Percentiles rank a stretch among this genome's conserved stretches.
Conservation (phyloP, 441 rosid genomes). For the Arabidopsis lyrata region DNA sequence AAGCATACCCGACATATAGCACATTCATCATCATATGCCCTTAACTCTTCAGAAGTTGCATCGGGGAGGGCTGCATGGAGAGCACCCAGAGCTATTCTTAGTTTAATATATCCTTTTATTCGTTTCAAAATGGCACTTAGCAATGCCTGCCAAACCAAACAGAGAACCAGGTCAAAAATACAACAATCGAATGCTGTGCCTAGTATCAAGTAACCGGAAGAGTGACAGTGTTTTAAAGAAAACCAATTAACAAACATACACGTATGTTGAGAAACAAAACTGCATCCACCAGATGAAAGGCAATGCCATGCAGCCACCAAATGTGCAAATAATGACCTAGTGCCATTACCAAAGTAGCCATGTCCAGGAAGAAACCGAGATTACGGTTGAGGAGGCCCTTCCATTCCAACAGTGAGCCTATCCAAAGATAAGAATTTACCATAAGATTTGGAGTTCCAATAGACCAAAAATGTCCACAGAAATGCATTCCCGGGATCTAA, state of each 20-base stretch:
- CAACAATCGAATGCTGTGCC: constrained; percentile 19
- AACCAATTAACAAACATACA: constrained; percentile 57
- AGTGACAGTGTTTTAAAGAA: constrained; percentile 21
- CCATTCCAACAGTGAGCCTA: constrained; percentile 96
- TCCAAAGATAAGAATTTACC: constrained; percentile 31
- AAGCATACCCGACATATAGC: constrained; percentile 96
- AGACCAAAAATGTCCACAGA: constrained; percentile 25
- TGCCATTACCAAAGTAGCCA: constrained; percentile 93
- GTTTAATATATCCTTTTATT: constrained; percentile 82
- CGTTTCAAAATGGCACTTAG: constrained; percentile 91
- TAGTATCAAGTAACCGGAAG: not conserved
- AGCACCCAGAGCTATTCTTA: constrained; percentile 84
- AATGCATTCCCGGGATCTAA: constrained; percentile 10
- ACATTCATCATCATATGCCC: constrained; percentile 96
- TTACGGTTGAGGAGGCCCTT: constrained; percentile 90
- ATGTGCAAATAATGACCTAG: constrained; percentile 89
- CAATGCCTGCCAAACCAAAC: constrained; percentile 73
- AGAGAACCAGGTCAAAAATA: constrained; percentile 25
- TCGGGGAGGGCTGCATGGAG: constrained; percentile 99
- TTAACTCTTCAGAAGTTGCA: constrained; percentile 92
- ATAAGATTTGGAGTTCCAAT: constrained; percentile 27
- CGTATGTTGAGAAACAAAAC: constrained; percentile 91
- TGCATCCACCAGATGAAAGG: constrained; percentile 93
- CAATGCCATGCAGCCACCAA: constrained; percentile 98
- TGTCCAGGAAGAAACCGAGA: constrained; percentile 90